Conservation (phyloP, 768 basidiomycete species). For the Kwoniella bestiolae region DNA sequence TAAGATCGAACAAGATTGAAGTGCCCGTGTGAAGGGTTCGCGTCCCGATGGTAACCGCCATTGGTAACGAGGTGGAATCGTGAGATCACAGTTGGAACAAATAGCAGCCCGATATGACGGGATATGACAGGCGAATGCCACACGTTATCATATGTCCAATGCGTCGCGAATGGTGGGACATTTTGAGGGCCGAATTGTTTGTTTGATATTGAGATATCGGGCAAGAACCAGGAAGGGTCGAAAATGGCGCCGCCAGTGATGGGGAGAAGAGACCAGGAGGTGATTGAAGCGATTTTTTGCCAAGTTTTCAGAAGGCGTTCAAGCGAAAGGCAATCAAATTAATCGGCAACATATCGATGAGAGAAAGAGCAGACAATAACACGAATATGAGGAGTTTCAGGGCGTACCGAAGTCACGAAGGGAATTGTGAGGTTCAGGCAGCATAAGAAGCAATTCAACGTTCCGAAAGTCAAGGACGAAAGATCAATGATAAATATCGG, state of each 20-base stretch:
- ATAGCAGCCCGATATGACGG: too few relatives aligned
- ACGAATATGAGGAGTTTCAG: too few relatives aligned
- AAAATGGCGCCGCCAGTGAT: neutral
- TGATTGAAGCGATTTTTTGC: too few relatives aligned
- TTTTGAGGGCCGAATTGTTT: neutral
- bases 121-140: neutral
- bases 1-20: neutral
- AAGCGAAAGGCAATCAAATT: neutral
- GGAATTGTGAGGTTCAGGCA: too few relatives aligned
- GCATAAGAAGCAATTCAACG: too few relatives aligned
- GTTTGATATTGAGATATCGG: neutral
- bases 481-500: too few relatives aligned
- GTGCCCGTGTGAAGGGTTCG: neutral
- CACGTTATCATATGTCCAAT: neutral
- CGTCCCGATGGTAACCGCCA: neutral
- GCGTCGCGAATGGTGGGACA: neutral
- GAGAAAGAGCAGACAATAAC: too few relatives aligned
- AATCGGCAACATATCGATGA: neutral
- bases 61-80: neutral
- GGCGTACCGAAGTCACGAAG: too few relatives aligned
- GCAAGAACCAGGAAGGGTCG: neutral
- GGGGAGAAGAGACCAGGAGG: too few relatives aligned
- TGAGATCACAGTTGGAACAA: neutral
- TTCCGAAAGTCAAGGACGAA: too few relatives aligned
- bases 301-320: too few relatives aligned